phyloP scores from a whole-genome alignment of 768 basidiomycete genomes.

The Coprinellus micaceus region DNA sequence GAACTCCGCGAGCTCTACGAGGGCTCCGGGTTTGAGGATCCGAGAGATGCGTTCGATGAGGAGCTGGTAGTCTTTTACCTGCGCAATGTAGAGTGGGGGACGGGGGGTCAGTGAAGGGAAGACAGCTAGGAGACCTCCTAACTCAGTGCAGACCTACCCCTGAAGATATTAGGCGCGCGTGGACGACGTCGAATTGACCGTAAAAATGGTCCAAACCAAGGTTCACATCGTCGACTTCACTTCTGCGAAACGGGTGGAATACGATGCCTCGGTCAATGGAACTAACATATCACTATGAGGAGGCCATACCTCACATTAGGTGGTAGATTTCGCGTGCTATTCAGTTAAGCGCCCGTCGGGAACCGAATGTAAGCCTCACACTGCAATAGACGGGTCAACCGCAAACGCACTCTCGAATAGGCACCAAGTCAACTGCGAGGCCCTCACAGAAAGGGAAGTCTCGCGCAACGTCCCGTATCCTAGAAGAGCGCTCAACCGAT shows the following conservation, averaged over 20 bases:
- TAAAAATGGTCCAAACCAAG: conserved; percentile 83
- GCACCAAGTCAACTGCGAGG: conserved; percentile 77
- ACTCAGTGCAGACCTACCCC: conserved; percentile 68
- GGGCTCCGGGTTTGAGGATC: conserved; percentile 66
- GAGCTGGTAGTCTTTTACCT: conserved; percentile 44
- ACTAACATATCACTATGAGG: not conserved
- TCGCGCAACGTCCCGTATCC: conserved; percentile 72
- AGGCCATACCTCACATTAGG: not conserved
- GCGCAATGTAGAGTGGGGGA: conserved; percentile 46
- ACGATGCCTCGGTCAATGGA: not conserved
- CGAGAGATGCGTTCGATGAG: conserved; percentile 65
- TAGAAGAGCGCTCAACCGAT: not conserved
- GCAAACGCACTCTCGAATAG: conserved; percentile 52
- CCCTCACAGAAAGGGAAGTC: conserved; percentile 67
- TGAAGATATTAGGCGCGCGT: conserved; percentile 65
- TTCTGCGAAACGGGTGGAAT: conserved; percentile 37
- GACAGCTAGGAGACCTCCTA: conserved; percentile 3
- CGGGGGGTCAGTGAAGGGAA: conserved; percentile 11
- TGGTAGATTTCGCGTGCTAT: not conserved
- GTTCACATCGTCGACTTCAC: conserved; percentile 82
- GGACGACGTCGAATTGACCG: conserved; percentile 72
- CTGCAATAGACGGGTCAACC: not conserved
- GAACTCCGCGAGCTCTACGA: conserved; percentile 67
- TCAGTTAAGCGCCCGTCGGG: not conserved
- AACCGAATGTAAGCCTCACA: not conserved